Evolutionary conservation across 2,329 filamentous ascomycete genomes (phyloP).

Genomic region (Herpotrichia juniperi): DNA sequence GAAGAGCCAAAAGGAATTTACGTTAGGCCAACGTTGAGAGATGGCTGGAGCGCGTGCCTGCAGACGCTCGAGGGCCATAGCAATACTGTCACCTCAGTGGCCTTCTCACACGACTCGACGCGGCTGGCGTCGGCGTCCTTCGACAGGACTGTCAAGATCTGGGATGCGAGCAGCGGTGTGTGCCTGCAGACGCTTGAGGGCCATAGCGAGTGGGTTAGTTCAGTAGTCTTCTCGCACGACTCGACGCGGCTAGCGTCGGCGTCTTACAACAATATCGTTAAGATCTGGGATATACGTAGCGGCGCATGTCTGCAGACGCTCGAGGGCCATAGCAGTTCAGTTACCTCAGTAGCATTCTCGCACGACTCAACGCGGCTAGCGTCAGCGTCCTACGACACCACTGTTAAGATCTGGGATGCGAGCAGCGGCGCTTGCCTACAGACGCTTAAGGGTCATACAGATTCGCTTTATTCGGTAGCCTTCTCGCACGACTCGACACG

Average conservation of each 20-base stretch:
- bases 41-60: slow-evolving; percentile 18
- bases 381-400: neutral
- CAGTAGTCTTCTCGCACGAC: neutral
- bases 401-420: neutral
- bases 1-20: slow-evolving; percentile 17
- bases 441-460: neutral
- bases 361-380: slow-evolving; percentile 7
- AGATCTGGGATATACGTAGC: neutral
- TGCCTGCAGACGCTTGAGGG: neutral
- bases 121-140: neutral
- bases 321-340: no score
- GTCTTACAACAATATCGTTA: neutral
- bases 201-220: neutral
- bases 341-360: slow-evolving; percentile 22
- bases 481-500: no score
- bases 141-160: neutral
- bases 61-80: slow-evolving; percentile 20
- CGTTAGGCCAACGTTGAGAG: slow-evolving; percentile 15
- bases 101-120: neutral
- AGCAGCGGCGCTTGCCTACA: neutral
- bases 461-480: neutral
- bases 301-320: slow-evolving; percentile 19
- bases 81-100: neutral
- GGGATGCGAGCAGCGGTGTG: no score
- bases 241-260: neutral